phyloP scores from a whole-genome alignment of 768 basidiomycete species.

The Russula foetens region DNA sequence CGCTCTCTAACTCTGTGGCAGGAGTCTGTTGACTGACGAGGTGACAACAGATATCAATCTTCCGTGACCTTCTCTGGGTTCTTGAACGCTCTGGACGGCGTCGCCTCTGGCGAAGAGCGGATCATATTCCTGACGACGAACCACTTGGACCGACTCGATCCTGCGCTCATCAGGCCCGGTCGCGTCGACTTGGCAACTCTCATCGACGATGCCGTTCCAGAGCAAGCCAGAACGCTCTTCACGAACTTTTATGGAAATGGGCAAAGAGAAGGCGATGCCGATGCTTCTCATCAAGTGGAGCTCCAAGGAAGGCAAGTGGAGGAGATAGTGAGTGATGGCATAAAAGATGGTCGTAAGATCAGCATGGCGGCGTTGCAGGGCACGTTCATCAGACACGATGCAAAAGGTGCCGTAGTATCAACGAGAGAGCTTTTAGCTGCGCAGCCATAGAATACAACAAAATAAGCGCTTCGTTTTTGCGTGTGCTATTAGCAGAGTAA shows the following conservation, averaged over 20 bases:
- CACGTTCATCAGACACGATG: slow-evolving; percentile 74
- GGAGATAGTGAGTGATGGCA: slow-evolving; percentile 44
- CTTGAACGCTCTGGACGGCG: slow-evolving; percentile 93
- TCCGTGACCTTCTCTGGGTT: slow-evolving; percentile 97
- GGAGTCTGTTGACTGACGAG: too few relatives aligned
- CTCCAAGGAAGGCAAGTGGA: slow-evolving; percentile 46
- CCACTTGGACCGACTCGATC: slow-evolving; percentile 81
- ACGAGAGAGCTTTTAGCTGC: slow-evolving; percentile 36
- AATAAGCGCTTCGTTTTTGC: neutral
- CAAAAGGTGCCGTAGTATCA: slow-evolving; percentile 44
- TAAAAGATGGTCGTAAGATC: slow-evolving; percentile 46
- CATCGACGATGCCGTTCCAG: slow-evolving; percentile 79
- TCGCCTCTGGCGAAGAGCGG: slow-evolving; percentile 96
- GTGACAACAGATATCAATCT: slow-evolving; percentile 67
- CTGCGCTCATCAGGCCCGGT: slow-evolving; percentile 92
- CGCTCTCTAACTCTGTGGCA: too few relatives aligned
- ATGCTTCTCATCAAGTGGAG: slow-evolving; percentile 34
- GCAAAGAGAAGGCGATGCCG: slow-evolving; percentile 25
- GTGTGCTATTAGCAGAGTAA: neutral
- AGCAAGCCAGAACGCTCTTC: slow-evolving; percentile 74
- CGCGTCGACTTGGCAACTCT: slow-evolving; percentile 82
- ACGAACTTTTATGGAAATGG: slow-evolving; percentile 67
- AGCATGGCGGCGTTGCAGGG: slow-evolving; percentile 98
- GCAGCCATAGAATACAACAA: neutral
- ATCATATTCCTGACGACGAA: slow-evolving; percentile 99